Percentiles rank a stretch among this genome's conserved stretches.
Conservation (phyloP, 2,329 filamentous ascomycete genomes). For the Stromatinia cepivora region DNA sequence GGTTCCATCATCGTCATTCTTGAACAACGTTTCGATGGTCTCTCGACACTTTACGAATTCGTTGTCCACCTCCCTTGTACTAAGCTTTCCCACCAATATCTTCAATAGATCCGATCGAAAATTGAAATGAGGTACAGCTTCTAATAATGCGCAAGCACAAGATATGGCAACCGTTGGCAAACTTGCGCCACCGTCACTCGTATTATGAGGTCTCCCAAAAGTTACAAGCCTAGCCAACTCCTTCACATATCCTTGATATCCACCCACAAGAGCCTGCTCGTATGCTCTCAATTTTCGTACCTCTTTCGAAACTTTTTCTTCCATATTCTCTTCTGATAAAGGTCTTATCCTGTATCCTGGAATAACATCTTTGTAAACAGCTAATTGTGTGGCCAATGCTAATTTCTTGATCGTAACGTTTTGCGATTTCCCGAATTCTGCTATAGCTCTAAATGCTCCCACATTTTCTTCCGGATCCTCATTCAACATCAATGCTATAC, state of each 20-base stretch:
- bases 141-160: constrained; percentile 80
- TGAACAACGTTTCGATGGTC: constrained; percentile 79
- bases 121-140: constrained; percentile 92
- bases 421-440: constrained; percentile 68
- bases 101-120: constrained; percentile 85
- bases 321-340: constrained; percentile 69
- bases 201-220: constrained; percentile 45
- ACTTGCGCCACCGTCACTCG: constrained; percentile 46
- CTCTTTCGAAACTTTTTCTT: constrained; percentile 86
- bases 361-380: constrained; percentile 94
- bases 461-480: constrained; percentile 92
- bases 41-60: constrained; percentile 77
- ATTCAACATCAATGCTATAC: constrained; percentile 76
- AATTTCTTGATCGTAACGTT: constrained; percentile 80
- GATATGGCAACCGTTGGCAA: constrained; percentile 76
- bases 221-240: constrained; percentile 70
- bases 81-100: constrained; percentile 82
- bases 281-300: constrained; percentile 79
- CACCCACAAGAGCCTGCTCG: constrained; percentile 81
- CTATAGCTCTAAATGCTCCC: constrained; percentile 74
- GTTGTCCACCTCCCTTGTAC: constrained; percentile 66
- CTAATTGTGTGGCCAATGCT: constrained; percentile 79
- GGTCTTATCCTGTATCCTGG: constrained; percentile 94
- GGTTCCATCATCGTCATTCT: constrained; percentile 84
- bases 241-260: constrained; percentile 83